Conservation (phyloP, 202 grass and related monocot species). For the Zizania palustris region DNA sequence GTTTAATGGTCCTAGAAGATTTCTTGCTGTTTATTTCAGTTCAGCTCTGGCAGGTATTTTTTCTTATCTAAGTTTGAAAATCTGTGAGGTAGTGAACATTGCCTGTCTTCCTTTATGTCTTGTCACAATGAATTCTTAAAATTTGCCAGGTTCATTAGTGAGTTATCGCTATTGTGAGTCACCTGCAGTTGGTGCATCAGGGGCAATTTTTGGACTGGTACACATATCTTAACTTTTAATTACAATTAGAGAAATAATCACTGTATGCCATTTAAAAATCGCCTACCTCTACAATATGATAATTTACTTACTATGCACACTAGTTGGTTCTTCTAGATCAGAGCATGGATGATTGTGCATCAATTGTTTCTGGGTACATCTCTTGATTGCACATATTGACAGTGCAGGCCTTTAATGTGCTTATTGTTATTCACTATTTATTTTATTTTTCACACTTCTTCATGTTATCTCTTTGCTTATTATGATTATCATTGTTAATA, state of each 20-base stretch:
- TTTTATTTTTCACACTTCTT: background rate
- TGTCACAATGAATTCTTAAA: slow-evolving; percentile 46
- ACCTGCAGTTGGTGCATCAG: slow-evolving; percentile 86
- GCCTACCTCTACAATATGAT: slow-evolving; percentile 4
- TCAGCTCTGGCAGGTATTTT: slow-evolving; percentile 72
- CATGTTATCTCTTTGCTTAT: background rate
- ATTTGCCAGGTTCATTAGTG: slow-evolving; percentile 77
- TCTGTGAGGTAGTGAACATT: background rate
- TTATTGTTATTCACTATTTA: background rate
- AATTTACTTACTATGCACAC: slow-evolving; percentile 4
- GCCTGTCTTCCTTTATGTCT: slow-evolving; percentile 3
- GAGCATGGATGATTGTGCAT: background rate
- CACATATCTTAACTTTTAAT: slow-evolving; percentile 23
- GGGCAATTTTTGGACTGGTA: slow-evolving; percentile 95
- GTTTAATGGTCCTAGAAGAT: slow-evolving; percentile 69
- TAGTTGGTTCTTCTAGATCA: background rate
- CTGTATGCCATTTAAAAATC: background rate
- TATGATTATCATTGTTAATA: slow-evolving; percentile 4
- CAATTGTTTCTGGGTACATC: slow-evolving; percentile 3
- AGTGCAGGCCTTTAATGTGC: slow-evolving; percentile 15
- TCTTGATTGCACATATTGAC: slow-evolving; percentile 22
- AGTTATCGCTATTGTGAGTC: slow-evolving; percentile 65
- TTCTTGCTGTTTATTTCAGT: slow-evolving; percentile 81
- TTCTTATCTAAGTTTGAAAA: slow-evolving; percentile 28
- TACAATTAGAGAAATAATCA: background rate